These are phyloP conservation scores for Nepenthes gracilis DNA, from an alignment of 148 eudicot species.

Conservation along the genomic window DNA sequence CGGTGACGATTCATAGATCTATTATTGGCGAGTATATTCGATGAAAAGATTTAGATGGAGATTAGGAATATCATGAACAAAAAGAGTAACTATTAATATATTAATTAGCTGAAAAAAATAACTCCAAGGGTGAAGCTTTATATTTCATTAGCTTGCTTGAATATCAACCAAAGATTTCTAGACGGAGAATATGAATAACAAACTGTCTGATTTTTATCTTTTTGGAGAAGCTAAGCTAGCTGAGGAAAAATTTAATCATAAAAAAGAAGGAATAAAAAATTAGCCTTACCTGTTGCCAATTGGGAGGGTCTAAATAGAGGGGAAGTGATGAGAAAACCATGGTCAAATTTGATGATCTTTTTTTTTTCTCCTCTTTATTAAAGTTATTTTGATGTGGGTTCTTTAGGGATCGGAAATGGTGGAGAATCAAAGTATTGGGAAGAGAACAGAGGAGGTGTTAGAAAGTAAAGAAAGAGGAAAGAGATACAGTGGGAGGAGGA, in stretches of 20 bases:
- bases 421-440: constrained; percentile 32
- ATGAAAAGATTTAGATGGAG: too few species aligned
- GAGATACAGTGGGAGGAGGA: constrained; percentile 3
- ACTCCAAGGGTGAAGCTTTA: too few species aligned
- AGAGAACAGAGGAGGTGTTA: constrained; percentile 2
- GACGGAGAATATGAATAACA: constrained; percentile 15
- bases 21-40: too few species aligned
- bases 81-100: too few species aligned
- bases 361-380: constrained; percentile 18
- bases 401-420: constrained; percentile 24
- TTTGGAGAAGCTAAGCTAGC: constrained; percentile 14
- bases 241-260: background rate
- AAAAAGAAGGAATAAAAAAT: background rate
- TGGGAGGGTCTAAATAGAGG: constrained; percentile 57
- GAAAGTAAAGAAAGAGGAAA: constrained; percentile 15
- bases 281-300: constrained; percentile 51
- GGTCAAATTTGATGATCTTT: constrained; percentile 2
- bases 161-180: constrained; percentile 27
- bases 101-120: too few species aligned
- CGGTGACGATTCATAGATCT: too few species aligned
- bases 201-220: constrained; percentile 9
- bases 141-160: background rate
- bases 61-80: too few species aligned
- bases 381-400: constrained; percentile 22
- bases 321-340: constrained; percentile 27